phyloP scores from a whole-genome alignment of 176 grass and related monocot genomes.

The Aegilops bicornis region DNA sequence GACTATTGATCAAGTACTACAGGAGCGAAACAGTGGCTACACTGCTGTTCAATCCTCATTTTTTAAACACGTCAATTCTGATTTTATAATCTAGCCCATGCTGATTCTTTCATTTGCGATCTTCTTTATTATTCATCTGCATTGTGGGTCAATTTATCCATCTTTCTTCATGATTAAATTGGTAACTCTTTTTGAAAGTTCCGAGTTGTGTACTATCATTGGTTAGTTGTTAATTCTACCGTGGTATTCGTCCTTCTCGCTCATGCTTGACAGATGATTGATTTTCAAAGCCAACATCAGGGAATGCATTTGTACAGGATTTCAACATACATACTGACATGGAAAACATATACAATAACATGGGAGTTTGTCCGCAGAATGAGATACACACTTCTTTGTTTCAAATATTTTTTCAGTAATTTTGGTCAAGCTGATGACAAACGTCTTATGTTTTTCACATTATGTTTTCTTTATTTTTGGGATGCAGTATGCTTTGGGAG shows the following conservation, averaged over 20 bases:
- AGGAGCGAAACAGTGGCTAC: too few relatives aligned
- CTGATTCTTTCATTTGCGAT: neutral
- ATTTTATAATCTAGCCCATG: neutral
- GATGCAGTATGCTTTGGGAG: too few relatives aligned
- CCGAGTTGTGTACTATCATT: neutral
- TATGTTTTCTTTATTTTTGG: neutral
- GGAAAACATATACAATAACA: conserved; percentile 61
- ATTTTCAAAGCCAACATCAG: too few relatives aligned
- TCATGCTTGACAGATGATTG: too few relatives aligned
- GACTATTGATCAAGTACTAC: too few relatives aligned
- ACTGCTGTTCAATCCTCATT: too few relatives aligned
- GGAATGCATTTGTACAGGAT: conserved; percentile 43
- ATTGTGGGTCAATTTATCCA: neutral
- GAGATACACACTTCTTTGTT: conserved; percentile 33
- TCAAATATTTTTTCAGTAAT: neutral
- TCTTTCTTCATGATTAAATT: neutral
- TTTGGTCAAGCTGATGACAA: neutral
- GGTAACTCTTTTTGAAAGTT: neutral
- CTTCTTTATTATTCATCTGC: conserved; percentile 1
- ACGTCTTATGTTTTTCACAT: neutral
- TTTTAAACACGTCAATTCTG: neutral
- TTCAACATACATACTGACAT: conserved; percentile 53
- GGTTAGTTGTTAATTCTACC: neutral
- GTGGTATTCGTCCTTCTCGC: too few relatives aligned
- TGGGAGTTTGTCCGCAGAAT: conserved; percentile 73